Conservation (phyloP, 2,329 filamentous ascomycete species). For the Fusarium globosum region DNA sequence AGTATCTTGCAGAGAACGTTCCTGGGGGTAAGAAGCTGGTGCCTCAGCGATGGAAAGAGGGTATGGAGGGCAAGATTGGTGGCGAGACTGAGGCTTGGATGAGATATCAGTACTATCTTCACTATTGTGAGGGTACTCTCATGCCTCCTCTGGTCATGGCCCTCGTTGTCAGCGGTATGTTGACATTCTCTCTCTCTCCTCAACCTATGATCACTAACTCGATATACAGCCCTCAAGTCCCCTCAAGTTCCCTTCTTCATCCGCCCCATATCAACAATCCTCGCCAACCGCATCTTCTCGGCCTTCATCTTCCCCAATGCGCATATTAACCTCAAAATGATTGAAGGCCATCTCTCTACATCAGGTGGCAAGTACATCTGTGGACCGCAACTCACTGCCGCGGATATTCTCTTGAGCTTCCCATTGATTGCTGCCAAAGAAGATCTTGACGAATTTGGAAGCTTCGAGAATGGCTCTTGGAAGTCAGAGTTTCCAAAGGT, state of each 20-base stretch:
- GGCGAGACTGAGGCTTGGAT: conserved; percentile 71
- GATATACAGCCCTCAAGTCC: conserved; percentile 55
- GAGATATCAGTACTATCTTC: conserved; percentile 76
- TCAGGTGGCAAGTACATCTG: conserved; percentile 62
- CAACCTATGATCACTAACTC: not conserved
- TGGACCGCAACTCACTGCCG: conserved; percentile 60
- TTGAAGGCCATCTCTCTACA: conserved; percentile 61
- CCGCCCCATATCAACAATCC: conserved; percentile 61
- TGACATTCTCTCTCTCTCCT: not conserved
- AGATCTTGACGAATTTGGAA: conserved; percentile 54
- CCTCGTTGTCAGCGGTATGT: conserved; percentile 67
- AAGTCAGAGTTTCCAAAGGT: conserved; percentile 56
- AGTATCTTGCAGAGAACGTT: conserved; percentile 81
- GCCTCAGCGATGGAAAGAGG: conserved; percentile 66
- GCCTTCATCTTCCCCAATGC: conserved; percentile 60
- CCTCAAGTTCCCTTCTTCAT: conserved; percentile 63
- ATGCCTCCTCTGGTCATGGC: conserved; percentile 77
- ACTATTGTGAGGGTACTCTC: conserved; percentile 86
- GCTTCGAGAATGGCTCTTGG: conserved; percentile 56
- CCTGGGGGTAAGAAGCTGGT: conserved; percentile 58
- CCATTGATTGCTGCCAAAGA: conserved; percentile 58
- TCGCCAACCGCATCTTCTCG: conserved; percentile 56
- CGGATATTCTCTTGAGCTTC: conserved; percentile 66
- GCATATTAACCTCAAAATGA: conserved; percentile 59
- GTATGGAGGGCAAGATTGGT: conserved; percentile 66